Evolutionary conservation across 768 basidiomycete genomes (phyloP), one percentile per base, ranked within the genome.

Genomic region (Boletus vinaceobasis): DNA sequence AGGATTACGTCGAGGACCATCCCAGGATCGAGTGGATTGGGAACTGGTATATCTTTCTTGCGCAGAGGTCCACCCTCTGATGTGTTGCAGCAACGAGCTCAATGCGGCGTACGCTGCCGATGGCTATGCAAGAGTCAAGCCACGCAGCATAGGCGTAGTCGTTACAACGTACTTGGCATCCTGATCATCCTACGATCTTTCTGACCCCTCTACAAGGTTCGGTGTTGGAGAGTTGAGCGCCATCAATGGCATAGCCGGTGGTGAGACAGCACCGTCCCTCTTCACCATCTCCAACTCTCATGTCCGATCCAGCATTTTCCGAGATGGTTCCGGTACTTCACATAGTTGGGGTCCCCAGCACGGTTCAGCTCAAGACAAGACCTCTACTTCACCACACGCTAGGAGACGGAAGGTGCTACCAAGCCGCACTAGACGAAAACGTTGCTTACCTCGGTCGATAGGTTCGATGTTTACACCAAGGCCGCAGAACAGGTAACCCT

Each of bases 221-320:
- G 94, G 94, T 51, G 94, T 97, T n/a, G 94, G 94, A 15, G 94
- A 97, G 68, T 73, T 96, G 42, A 89, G 87, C 38, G 93, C 93
- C 5, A 84, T 88, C 35, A 91, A 92, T 61, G 89, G 90, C 39
- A 82, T 94, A 57, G 90, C 88, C 29, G 87, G 87, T 62, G 83
- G 87, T 82, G 60, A 54, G 75, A 7, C 1, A 19, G 42, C 37
- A n/a, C 4, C 7, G 10, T 43, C 17, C 9, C 43, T 35, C 38
- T 5, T 13, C 36, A 14, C 6, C 29, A 0, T 48, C 10, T n/a
- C 49, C 19, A 55, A 48, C 8, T 21, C 53, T 58, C 32, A 66
- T 36, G 2, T 10, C 23, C 39, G 7, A 15, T 32, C 1, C 32
- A 87, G 87, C 87, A 15, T 86, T 86, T 66, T 85, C 92, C 40